Percentiles rank a stretch among this genome's conserved stretches.
phyloP scores from a whole-genome alignment of 441 rosid genomes.

The Theobroma grandiflorum region DNA sequence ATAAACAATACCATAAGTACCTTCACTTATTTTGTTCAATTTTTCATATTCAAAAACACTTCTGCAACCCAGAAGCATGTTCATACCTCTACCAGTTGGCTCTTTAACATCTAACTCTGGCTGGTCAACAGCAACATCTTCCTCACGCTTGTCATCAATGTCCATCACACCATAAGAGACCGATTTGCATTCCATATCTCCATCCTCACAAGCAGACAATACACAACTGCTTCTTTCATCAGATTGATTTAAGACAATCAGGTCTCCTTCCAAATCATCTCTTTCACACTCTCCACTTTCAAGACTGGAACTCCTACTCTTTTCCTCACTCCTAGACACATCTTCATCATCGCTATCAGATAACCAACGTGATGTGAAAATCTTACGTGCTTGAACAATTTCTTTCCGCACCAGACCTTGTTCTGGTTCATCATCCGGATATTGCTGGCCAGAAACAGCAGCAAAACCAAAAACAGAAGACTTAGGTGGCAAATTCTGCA shows the following conservation, averaged over 20 bases:
- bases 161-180: slow-evolving; percentile 37
- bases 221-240: slow-evolving; percentile 33
- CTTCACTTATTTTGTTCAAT: slow-evolving; percentile 82
- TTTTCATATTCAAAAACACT: slow-evolving; percentile 74
- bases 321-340: slow-evolving; percentile 29
- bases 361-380: slow-evolving; percentile 79
- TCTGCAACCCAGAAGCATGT: slow-evolving; percentile 75
- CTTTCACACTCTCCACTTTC: slow-evolving; percentile 51
- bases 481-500: slow-evolving; percentile 32
- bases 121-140: neutral
- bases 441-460: slow-evolving; percentile 18
- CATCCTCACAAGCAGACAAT: slow-evolving; percentile 33
- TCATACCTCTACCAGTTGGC: slow-evolving; percentile 41
- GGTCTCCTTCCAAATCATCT: slow-evolving; percentile 42
- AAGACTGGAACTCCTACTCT: slow-evolving; percentile 36
- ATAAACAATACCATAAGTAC: slow-evolving; percentile 88
- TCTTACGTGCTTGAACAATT: slow-evolving; percentile 48
- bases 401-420: slow-evolving; percentile 46
- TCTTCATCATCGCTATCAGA: slow-evolving; percentile 54
- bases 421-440: slow-evolving; percentile 29
- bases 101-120: slow-evolving; percentile 41
- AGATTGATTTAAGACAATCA: slow-evolving; percentile 37
- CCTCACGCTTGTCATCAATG: slow-evolving; percentile 25
- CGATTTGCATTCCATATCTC: slow-evolving; percentile 33
- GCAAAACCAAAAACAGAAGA: neutral